These are phyloP conservation scores for Lactarius hatsudake DNA, from an alignment of 768 basidiomycete genomes.

Conservation along the genomic window DNA sequence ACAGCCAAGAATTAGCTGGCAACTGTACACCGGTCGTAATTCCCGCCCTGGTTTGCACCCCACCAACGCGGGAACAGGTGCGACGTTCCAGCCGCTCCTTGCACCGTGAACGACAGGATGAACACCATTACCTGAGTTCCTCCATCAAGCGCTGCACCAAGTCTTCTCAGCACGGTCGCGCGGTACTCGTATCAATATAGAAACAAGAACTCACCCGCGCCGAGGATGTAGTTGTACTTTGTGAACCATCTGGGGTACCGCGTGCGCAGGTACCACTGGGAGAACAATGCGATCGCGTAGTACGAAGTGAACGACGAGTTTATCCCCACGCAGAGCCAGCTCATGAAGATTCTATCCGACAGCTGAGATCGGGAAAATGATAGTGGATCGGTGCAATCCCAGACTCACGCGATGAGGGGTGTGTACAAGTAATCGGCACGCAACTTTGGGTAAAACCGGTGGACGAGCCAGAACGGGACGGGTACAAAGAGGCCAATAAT, in stretches of 20 bases:
- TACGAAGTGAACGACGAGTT: slow-evolving; percentile 44
- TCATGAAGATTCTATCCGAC: slow-evolving; percentile 42
- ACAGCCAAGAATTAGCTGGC: not conserved
- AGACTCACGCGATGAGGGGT: slow-evolving; percentile 41
- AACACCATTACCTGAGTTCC: slow-evolving; percentile 52
- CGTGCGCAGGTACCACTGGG: slow-evolving; percentile 46
- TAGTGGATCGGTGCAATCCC: not conserved
- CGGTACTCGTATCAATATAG: not conserved
- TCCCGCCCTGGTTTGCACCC: slow-evolving; percentile 52
- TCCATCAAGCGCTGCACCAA: slow-evolving; percentile 38
- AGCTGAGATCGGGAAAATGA: not conserved
- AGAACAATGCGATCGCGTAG: slow-evolving; percentile 44
- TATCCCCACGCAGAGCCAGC: slow-evolving; percentile 50
- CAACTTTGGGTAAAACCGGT: slow-evolving; percentile 45
- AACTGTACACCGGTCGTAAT: slow-evolving; percentile 32
- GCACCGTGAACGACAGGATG: slow-evolving; percentile 27
- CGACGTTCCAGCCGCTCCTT: slow-evolving; percentile 48
- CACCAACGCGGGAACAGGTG: slow-evolving; percentile 57
- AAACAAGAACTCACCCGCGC: slow-evolving; percentile 31
- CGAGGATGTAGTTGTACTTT: slow-evolving; percentile 38
- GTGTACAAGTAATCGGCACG: slow-evolving; percentile 48
- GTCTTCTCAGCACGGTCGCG: slow-evolving; percentile 30
- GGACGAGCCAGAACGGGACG: slow-evolving; percentile 50
- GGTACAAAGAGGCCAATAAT: slow-evolving; percentile 49
- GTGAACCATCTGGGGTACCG: slow-evolving; percentile 46